Base-by-base conservation (phyloP, 73 alveolate genomes). In the Stentor coeruleus region DNA sequence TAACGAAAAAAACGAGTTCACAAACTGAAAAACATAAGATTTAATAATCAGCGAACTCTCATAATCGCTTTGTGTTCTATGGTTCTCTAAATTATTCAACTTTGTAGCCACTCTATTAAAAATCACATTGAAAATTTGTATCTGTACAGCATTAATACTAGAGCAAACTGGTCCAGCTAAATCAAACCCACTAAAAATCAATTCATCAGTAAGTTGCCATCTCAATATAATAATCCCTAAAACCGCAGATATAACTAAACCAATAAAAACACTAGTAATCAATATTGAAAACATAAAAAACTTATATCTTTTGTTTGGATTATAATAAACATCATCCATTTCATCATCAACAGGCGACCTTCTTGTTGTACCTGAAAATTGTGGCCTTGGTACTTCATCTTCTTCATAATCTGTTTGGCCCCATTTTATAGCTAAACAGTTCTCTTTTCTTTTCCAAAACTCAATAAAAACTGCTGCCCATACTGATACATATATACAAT, bases 361-460 rank as follows among this genome's bases (percentile, higher is more conserved):
- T 74, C 87, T 85, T 20, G 30, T 39, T n/a, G 37, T 59, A 20
- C 96, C 96, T 30, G 57, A 41, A 74, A 84, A 90, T 3, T 86
- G 79, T 0, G 92, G 92, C 57, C 93, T 74, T 76, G 82, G 91
- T 28, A 87, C 89, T 55, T 90, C 94, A 74, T 81, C 91, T 35
- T 86, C 88, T 74, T 88, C 89, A 66, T 77, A 90, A 57, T 88
- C 90, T 33, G 89, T 60, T 88, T 87, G 86, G 28, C 96, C 96
- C 86, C 88, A 90, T 28, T 66, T 36, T 1, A 90, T 87, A 35
- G 92, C 41, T 39, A 81, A 85, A 30, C 40, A 15, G 3, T 58
- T 85, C 59, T 90, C 87, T 33, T 77, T 80, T 39, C 93, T 80
- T 55, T 88, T 90, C 94, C 96, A 90, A 38, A 41, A 42, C 59